These are phyloP conservation scores for Corymbia maculata DNA, from an alignment of 345 rosid species.

Conservation along the genomic window DNA sequence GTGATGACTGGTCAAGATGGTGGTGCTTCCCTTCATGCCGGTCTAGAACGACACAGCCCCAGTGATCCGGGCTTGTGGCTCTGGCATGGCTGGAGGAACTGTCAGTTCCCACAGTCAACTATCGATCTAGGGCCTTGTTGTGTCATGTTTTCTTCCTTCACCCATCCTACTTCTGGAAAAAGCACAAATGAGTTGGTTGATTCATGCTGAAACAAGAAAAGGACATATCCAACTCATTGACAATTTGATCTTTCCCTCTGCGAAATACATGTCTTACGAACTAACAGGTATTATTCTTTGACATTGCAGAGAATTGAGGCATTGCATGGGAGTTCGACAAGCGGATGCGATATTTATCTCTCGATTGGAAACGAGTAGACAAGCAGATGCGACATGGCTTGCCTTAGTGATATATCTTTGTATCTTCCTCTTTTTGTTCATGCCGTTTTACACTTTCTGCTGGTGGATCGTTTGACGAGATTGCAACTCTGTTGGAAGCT, in stretches of 20 bases:
- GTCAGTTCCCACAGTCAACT: neutral
- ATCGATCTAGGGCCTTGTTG: neutral
- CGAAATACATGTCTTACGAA: neutral
- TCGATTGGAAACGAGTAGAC: neutral
- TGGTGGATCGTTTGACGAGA: neutral
- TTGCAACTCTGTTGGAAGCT: neutral
- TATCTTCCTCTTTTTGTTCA: too few species aligned
- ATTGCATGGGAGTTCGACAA: fast-evolving
- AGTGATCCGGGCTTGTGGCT: fast-evolving
- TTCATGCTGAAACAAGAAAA: neutral
- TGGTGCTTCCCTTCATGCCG: neutral
- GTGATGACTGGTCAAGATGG: neutral
- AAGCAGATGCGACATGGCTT: fast-evolving
- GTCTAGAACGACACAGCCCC: neutral
- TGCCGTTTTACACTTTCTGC: too few species aligned
- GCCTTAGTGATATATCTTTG: too few species aligned
- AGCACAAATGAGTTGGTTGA: neutral
- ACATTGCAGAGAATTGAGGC: neutral
- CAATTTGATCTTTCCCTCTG: neutral
- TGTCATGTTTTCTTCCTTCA: neutral
- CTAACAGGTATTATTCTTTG: neutral
- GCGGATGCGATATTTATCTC: neutral
- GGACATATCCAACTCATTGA: neutral
- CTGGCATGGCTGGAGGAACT: neutral
- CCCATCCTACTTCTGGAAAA: neutral